Conservation (phyloP, 2,329 filamentous ascomycete genomes). For the Fusarium liriodendri region DNA sequence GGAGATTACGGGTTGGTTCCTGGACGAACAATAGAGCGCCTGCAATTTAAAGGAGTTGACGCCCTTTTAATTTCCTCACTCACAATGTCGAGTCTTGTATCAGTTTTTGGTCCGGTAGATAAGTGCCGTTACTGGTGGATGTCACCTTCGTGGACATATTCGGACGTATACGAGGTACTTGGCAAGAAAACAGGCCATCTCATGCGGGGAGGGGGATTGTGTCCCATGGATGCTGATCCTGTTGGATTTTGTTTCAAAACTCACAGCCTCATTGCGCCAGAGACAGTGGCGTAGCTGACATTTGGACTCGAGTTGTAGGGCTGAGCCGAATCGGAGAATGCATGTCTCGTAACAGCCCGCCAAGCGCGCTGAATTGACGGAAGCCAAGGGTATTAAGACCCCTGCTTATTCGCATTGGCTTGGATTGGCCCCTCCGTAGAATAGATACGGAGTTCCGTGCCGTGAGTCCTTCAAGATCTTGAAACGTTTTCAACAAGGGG, state of each 20-base stretch:
- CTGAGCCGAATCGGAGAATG: not conserved
- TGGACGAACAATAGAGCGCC: not conserved
- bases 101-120: not conserved
- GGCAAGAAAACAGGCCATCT: not conserved
- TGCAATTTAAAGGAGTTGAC: not conserved
- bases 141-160: not conserved
- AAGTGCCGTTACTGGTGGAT: not conserved
- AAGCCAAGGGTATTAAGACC: not conserved
- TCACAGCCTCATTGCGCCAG: not conserved
- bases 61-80: not conserved
- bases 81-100: not conserved
- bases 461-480: not conserved
- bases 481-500: not conserved
- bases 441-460: not conserved
- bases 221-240: not conserved
- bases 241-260: not conserved
- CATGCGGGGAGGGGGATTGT: too few species aligned
- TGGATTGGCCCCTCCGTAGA: not conserved
- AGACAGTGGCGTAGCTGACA: not conserved
- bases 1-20: not conserved
- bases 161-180: not conserved
- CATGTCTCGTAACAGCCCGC: not conserved
- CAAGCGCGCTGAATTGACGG: not conserved
- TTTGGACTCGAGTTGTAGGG: not conserved
- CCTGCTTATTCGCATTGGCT: not conserved